A percentile compares a stretch with the other conserved stretches of the same genome.
Conservation (phyloP, 345 rosid genomes). For the Salix exigua region DNA sequence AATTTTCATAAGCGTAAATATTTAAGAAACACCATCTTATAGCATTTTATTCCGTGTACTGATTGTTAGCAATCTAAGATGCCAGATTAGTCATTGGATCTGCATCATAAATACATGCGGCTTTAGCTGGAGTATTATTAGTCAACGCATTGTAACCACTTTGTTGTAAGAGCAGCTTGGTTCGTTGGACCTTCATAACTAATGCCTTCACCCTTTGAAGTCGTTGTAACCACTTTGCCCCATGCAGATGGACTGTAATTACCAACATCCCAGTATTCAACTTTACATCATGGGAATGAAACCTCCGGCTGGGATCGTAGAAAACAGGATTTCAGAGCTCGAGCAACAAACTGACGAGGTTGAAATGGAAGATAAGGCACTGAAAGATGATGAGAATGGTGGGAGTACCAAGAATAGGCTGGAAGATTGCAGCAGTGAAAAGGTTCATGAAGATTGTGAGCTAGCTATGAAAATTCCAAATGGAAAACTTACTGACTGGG, state of each 20-base stretch:
- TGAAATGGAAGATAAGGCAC: slow-evolving; percentile 21
- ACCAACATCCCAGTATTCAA: slow-evolving; percentile 88
- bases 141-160: not conserved
- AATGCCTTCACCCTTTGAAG: not conserved
- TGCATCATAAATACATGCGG: not conserved
- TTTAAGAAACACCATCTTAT: not conserved
- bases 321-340: slow-evolving; percentile 7
- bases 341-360: slow-evolving; percentile 26
- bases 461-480: slow-evolving; percentile 29
- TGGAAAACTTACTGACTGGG: slow-evolving; percentile 77
- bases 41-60: not conserved
- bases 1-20: not conserved
- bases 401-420: slow-evolving; percentile 11
- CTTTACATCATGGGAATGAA: slow-evolving; percentile 68
- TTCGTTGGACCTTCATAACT: not conserved
- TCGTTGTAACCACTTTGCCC: not conserved
- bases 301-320: slow-evolving; percentile 29
- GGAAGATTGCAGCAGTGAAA: slow-evolving; percentile 22
- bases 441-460: slow-evolving; percentile 30
- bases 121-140: not conserved
- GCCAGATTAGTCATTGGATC: not conserved
- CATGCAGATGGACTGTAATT: slow-evolving; percentile 71
- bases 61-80: not conserved
- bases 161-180: too few relatives aligned
- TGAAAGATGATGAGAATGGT: slow-evolving; percentile 12